Base-by-base conservation (phyloP, 163 green algal genomes). In the Scenedesmus sp. region DNA sequence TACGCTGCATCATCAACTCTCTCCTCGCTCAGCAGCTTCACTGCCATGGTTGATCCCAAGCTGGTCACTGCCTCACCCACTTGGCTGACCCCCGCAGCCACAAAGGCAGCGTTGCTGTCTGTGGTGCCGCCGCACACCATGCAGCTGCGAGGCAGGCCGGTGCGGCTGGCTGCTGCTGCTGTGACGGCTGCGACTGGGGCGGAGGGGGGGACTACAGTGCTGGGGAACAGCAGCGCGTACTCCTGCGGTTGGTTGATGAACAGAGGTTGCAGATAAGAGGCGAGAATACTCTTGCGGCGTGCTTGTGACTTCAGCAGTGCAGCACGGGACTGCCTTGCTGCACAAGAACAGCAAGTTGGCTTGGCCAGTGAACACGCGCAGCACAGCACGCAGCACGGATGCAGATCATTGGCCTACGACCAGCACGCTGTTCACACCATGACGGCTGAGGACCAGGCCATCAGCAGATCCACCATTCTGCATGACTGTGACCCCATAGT, bases 41-140 rank as follows among this genome's bases (percentile, higher is more conserved):
- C 95, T 0, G 98, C 98, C 87, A 99, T 90, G 2, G 98, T 99
- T 76, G 95, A 98, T 1, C 98, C 98, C 46, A 99, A 93, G 90
- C 94, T 97, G 18, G 96, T 99, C 10, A 99, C 98, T 0, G 97
- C 98, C 84, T 97, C 92, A 1, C 97, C 96, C 10, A 93, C 83
- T 66, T 95, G 70, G 0, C 67, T 89, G 34, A 96, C 95, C 0
- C 95, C 96, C 13, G 97, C 97, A 16, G 98, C 98, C 52, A 99
- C 91, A 93, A 99, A 99, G 0, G 98, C 98, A 5, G 98, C 98
- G 67, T 99, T 98, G 94, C 95, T 98, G 95, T 99, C 98, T 46
- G 98, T 99, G 2, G 98, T 99, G 62, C 98, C 98, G 7, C 93
- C 96, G 77, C 94, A 97, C 77, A 99, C 96, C 2, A 97, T 15